Percentiles rank a stretch among this genome's conserved stretches.
Evolutionary conservation across 176 grass and related monocot genomes (phyloP).

Genomic region (Bromus sterilis): DNA sequence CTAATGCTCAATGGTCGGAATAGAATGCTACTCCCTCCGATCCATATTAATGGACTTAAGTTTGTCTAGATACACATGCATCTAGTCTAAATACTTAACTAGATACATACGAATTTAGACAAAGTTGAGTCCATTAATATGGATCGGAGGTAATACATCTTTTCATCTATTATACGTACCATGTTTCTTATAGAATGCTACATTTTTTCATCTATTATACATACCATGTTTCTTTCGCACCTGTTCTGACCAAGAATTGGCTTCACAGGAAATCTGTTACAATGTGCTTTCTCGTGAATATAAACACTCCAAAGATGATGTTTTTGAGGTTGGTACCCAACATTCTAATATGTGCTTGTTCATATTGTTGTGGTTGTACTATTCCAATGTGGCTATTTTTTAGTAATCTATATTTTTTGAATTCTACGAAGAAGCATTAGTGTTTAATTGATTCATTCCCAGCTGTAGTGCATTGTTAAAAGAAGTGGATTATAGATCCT

Average conservation of each 20-base stretch:
- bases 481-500: background rate
- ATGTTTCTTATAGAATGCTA: slow-evolving; percentile 12
- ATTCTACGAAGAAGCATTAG: background rate
- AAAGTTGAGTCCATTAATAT: too few relatives aligned
- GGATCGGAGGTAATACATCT: too few relatives aligned
- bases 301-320: slow-evolving; percentile 77
- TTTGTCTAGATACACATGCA: too few relatives aligned
- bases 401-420: background rate
- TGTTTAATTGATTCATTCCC: background rate
- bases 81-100: too few relatives aligned
- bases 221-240: background rate
- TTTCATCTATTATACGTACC: too few relatives aligned
- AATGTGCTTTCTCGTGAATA: slow-evolving; percentile 64
- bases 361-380: slow-evolving; percentile 7
- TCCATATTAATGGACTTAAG: too few relatives aligned
- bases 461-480: background rate
- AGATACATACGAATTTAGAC: too few relatives aligned
- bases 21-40: slow-evolving; percentile 1
- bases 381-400: background rate
- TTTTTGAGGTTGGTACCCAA: slow-evolving; percentile 59
- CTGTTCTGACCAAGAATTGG: slow-evolving; percentile 22
- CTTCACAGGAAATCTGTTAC: slow-evolving; percentile 74
- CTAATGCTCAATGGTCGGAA: background rate
- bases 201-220: slow-evolving; percentile 7
- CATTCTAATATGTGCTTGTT: slow-evolving; percentile 17